Evolutionary conservation across 2,329 filamentous ascomycete genomes (phyloP).

Genomic region (Xylaria sp.): DNA sequence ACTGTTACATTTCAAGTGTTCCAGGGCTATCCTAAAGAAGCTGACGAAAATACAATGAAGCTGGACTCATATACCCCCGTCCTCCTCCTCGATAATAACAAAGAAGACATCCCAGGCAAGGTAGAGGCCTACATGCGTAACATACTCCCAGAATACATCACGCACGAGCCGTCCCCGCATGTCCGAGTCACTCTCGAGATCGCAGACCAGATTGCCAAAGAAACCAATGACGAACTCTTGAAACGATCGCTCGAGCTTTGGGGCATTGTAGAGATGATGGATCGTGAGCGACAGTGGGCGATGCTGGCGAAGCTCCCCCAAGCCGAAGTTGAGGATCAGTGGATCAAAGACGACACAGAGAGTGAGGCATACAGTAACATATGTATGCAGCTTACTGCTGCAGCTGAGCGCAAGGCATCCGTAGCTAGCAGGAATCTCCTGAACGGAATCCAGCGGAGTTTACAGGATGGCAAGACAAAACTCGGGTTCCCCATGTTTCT

Average conservation of each 20-base stretch:
- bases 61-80: conserved; percentile 37
- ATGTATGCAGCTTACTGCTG: conserved; percentile 68
- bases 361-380: conserved; percentile 66
- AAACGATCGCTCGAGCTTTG: conserved; percentile 66
- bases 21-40: conserved; percentile 45
- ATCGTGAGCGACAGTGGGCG: conserved; percentile 67
- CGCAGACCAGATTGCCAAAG: conserved; percentile 51
- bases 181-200: conserved; percentile 63
- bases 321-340: conserved; percentile 48
- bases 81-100: conserved; percentile 66
- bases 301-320: conserved; percentile 56
- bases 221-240: conserved; percentile 59
- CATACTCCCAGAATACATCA: conserved; percentile 62
- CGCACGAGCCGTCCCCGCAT: conserved; percentile 64
- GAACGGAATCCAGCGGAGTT: conserved; percentile 63
- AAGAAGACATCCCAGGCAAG: conserved; percentile 63
- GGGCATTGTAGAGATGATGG: conserved; percentile 69
- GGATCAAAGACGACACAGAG: conserved; percentile 59
- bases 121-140: conserved; percentile 66
- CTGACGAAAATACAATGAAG: conserved; percentile 41
- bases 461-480: conserved; percentile 65
- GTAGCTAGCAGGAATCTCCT: conserved; percentile 63
- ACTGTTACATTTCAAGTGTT: conserved; percentile 51
- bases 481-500: conserved; percentile 67
- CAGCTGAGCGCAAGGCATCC: conserved; percentile 67